Conservation (phyloP, 495 filamentous ascomycete genomes). For the Hypoxylon lenormandii region DNA sequence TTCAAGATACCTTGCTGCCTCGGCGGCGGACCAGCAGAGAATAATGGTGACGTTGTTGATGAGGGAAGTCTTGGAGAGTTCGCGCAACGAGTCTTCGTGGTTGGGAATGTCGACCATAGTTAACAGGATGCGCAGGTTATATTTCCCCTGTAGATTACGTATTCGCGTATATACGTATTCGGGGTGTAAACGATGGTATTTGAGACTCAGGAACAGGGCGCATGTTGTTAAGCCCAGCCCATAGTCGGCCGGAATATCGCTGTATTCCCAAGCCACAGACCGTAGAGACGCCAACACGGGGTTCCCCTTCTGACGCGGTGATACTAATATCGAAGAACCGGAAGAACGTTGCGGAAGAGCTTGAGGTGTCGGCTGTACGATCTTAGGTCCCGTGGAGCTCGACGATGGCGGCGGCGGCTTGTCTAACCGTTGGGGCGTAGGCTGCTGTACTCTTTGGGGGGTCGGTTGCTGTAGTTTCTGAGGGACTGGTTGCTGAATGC, state of each 20-base stretch:
- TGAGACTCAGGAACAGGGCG: slow-evolving; percentile 90
- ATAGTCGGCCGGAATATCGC: slow-evolving; percentile 93
- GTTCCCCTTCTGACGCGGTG: slow-evolving; percentile 88
- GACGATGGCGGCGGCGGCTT: slow-evolving; percentile 51
- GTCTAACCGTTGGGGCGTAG: slow-evolving; percentile 60
- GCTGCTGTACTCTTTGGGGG: slow-evolving; percentile 61
- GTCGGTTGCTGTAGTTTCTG: slow-evolving; percentile 54
- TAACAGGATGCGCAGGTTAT: slow-evolving; percentile 83
- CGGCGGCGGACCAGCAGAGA: slow-evolving; percentile 90
- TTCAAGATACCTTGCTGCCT: slow-evolving; percentile 92
- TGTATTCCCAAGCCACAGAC: slow-evolving; percentile 94
- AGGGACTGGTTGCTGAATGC: slow-evolving; percentile 50
- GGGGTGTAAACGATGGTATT: slow-evolving; percentile 96
- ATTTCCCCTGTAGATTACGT: slow-evolving; percentile 79
- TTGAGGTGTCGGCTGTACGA: slow-evolving; percentile 90
- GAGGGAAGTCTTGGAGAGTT: slow-evolving; percentile 83
- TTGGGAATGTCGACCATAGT: slow-evolving; percentile 93
- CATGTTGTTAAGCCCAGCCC: slow-evolving; percentile 88
- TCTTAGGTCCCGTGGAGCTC: slow-evolving; percentile 58
- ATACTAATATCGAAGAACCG: slow-evolving; percentile 85
- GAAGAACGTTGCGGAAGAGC: slow-evolving; percentile 73
- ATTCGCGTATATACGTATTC: slow-evolving; percentile 98
- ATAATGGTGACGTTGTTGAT: slow-evolving; percentile 93
- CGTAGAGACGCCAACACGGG: slow-evolving; percentile 86
- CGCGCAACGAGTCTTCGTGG: slow-evolving; percentile 81